These are phyloP conservation scores for Oxytropis ochrocephala DNA, from an alignment of 306 rosid genomes.

Conservation along the genomic window DNA sequence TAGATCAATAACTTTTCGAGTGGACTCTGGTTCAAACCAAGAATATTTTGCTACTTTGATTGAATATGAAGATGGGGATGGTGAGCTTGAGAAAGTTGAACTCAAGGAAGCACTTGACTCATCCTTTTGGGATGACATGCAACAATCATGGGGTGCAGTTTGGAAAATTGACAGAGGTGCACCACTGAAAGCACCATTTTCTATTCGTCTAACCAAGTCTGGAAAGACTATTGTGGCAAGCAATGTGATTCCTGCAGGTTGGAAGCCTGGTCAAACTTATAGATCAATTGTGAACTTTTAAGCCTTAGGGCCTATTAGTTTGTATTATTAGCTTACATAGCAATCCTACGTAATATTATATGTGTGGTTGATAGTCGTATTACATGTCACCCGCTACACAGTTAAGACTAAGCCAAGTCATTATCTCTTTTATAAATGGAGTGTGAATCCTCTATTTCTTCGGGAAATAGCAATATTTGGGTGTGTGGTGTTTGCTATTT, in stretches of 20 bases:
- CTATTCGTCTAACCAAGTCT: constrained; percentile 42
- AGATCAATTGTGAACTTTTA: constrained; percentile 47
- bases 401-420: too few relatives aligned
- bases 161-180: constrained; percentile 53
- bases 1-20: constrained; percentile 33
- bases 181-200: constrained; percentile 46
- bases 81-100: constrained; percentile 45
- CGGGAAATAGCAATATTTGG: too few relatives aligned
- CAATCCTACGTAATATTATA: neutral
- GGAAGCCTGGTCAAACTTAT: constrained; percentile 64
- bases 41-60: constrained; percentile 44
- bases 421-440: too few relatives aligned
- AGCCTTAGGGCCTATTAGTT: neutral
- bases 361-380: too few relatives aligned
- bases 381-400: too few relatives aligned
- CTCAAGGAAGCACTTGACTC: constrained; percentile 42
- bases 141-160: constrained; percentile 67
- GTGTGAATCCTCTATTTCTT: too few relatives aligned
- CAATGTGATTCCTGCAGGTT: constrained; percentile 60
- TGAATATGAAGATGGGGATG: constrained; percentile 59
- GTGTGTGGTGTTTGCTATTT: too few relatives aligned
- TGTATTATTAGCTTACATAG: neutral
- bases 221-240: constrained; percentile 34
- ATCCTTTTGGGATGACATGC: constrained; percentile 51
- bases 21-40: constrained; percentile 57